Evolutionary conservation across 331 rosid genomes (phyloP), one percentile per base, ranked within the genome.

Genomic region (Rosa hybrid): DNA sequence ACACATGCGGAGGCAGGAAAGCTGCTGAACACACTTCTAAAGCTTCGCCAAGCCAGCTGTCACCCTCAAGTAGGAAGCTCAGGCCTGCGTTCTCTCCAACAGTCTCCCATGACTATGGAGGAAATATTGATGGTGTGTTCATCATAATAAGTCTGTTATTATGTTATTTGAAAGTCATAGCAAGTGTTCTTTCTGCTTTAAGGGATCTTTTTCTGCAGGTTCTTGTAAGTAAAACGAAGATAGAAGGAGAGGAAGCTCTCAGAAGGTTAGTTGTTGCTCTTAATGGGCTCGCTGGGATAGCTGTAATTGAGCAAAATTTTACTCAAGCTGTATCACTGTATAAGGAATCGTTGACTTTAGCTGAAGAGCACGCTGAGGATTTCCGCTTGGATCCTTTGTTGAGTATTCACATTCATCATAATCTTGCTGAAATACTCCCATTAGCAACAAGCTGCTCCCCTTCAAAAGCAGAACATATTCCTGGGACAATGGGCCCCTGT

Each of bases 11-110:
- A 95, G 89, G 98, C 96, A 39, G 94, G 96, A 84, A 91, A 95
- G 86, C 89, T 95, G 81, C 86, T 93, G 75, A 89, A 86, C 81
- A 90, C 97, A 74, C 96, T 95, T 79, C 81, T 95, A 85, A 95
- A 95, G 86, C 98, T 95, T 83, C 98, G 97, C 54, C 99, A 93
- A 86, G 99, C 99, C 72, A 91, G 99, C 84, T 95, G 99, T 84
- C 99, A 95, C 76, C 99, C 99, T 77, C 99, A 93, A 87, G 97
- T 95, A 62, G 98, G 99, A 87, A 91, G 97, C 83, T 93, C 97
- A 49, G 98, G 99, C 71, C 84, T 95, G 87, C 99, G 97, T 30
- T 89, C 99, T 81, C 82, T 95, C 83, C 99, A 95, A 79, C 97
- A 91, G 81, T 83, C 94, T 48, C 99, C 99, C n/a, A 95, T 95